Evolutionary conservation across 345 rosid genomes (phyloP), one percentile per base, ranked within the genome.

Genomic region (Pugionium dolabratum): DNA sequence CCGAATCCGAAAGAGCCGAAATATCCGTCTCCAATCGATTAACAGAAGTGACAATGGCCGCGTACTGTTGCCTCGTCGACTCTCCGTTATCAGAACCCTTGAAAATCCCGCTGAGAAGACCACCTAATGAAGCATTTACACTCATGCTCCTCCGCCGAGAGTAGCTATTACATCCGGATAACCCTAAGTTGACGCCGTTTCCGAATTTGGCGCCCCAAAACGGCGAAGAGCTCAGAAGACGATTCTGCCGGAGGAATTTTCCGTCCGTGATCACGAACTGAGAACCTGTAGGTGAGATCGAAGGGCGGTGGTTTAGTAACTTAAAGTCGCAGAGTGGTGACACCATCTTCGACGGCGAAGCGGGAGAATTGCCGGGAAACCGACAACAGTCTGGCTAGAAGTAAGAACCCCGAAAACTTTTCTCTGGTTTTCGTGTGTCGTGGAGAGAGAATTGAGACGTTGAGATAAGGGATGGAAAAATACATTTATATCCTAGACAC

Each of bases 61-160:
- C 84, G 76, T 80, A 89, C 72, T 86, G 91, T 78, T 90, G 84
- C 75, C 96, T 79, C 0, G 97, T 90, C 29, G 96, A 80, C 71
- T 93, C 98, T 45, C 97, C 96, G 7, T 80, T 88, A 73, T 93
- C 97, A 55, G 85, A 70, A 37, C 94, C 91, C 49, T 86, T 90
- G 73, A 93, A 93, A 64, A 92, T 83, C 42, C 93, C 97, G 37
- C 93, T 86, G 5, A 92, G 78, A 51, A 92, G 75, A 53, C 97
- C 95, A 36, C 96, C 88, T 39, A 93, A 50, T 1, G 97, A 87
- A 75, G 98, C 96, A 71, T 56, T 59, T 44, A 76, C 82, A 33
- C 66, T 53, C 69, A 70, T 64, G 50, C 67, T 69, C 58, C 42
- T 71, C 48, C 60, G 8, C 29, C 69, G 42, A 33, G 54, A 62